Conservation (phyloP, 331 rosid genomes). For the Ulmus americana region DNA sequence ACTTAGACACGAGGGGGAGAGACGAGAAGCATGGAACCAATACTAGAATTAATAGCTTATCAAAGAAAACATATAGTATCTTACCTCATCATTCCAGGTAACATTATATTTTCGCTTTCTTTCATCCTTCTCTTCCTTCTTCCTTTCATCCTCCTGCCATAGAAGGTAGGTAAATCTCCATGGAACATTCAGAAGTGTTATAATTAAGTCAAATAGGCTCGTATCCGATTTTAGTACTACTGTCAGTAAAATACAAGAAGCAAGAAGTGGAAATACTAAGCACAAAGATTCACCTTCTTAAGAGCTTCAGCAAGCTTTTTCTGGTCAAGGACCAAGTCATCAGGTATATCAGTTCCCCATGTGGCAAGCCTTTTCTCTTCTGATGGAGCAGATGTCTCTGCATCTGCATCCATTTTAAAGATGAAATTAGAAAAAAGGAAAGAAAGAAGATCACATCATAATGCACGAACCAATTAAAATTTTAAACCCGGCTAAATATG, state of each 20-base stretch:
- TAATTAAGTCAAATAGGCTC: background rate
- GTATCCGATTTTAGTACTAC: background rate
- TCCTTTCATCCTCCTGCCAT: conserved; percentile 39
- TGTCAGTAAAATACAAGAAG: background rate
- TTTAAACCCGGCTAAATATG: too few relatives aligned
- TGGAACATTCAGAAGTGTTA: background rate
- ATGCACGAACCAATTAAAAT: too few relatives aligned
- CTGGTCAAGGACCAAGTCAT: conserved; percentile 33
- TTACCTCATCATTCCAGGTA: conserved; percentile 38
- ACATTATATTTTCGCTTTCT: conserved; percentile 43
- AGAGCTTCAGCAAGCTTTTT: conserved; percentile 35
- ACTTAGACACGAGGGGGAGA: background rate
- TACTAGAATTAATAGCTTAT: too few relatives aligned
- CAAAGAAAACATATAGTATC: background rate
- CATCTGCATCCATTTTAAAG: background rate
- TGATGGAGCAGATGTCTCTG: conserved; percentile 22
- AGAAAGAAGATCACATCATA: background rate
- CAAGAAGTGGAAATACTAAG: background rate
- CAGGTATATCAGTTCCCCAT: conserved; percentile 45
- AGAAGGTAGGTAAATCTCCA: too few relatives aligned
- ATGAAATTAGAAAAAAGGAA: background rate
- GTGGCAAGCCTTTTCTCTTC: conserved; percentile 38
- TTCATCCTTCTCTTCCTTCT: conserved; percentile 38
- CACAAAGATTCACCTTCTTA: conserved; percentile 25
- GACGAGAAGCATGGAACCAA: too few relatives aligned